These are phyloP conservation scores for Cladophialophora carrionii DNA, from an alignment of 2,329 filamentous ascomycete genomes.

Conservation along the genomic window DNA sequence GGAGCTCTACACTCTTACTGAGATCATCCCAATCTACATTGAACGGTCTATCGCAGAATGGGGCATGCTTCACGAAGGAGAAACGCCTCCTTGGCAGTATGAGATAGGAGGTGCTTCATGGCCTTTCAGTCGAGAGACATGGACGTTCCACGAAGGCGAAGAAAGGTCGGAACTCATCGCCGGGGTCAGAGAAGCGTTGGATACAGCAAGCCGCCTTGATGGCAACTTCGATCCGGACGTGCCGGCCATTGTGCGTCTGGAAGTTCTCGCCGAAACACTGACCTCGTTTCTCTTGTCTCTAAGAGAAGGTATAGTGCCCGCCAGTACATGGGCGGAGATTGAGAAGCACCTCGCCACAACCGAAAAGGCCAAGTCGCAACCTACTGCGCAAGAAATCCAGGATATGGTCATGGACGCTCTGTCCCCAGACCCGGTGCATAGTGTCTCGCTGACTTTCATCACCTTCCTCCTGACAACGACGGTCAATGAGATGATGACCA, in stretches of 20 bases:
- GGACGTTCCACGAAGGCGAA: conserved; percentile 48
- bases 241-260: conserved; percentile 69
- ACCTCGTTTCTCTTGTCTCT: conserved; percentile 74
- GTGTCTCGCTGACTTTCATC: conserved; percentile 86
- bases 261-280: conserved; percentile 72
- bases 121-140: conserved; percentile 62
- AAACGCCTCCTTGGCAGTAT: conserved; percentile 58
- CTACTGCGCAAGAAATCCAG: conserved; percentile 59
- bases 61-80: conserved; percentile 58
- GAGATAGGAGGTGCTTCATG: conserved; percentile 54
- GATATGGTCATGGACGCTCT: conserved; percentile 73
- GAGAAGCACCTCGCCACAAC: conserved; percentile 19
- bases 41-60: conserved; percentile 65
- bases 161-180: conserved; percentile 52
- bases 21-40: conserved; percentile 68
- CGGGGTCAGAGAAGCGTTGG: conserved; percentile 66
- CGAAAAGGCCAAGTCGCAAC: conserved; percentile 52
- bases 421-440: conserved; percentile 72
- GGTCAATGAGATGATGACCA: conserved; percentile 54
- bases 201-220: conserved; percentile 67
- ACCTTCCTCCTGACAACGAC: conserved; percentile 72
- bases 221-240: conserved; percentile 66
- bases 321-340: conserved; percentile 64
- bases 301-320: conserved; percentile 76
- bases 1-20: conserved; percentile 86